Conservation (phyloP, 345 rosid genomes). For the Citrus reticulata region DNA sequence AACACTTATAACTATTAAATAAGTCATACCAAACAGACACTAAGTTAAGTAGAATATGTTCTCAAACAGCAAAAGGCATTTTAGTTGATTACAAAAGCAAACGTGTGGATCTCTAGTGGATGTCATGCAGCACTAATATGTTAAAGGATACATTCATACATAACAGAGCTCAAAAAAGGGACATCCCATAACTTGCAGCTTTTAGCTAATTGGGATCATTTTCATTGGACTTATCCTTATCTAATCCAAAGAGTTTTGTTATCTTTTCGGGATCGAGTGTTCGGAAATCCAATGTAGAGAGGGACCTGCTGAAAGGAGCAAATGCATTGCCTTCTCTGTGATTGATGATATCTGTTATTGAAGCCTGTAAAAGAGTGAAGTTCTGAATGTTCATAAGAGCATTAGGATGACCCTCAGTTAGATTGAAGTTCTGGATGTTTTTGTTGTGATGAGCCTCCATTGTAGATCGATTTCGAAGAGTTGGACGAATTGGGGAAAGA, state of each 20-base stretch:
- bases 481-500: constrained; percentile 35
- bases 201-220: neutral
- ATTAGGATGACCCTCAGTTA: constrained; percentile 57
- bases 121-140: too few relatives aligned
- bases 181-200: neutral
- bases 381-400: constrained; percentile 55
- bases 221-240: constrained; percentile 16
- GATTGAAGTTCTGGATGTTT: constrained; percentile 46
- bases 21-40: too few relatives aligned
- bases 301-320: constrained; percentile 39
- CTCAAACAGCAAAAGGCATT: too few relatives aligned
- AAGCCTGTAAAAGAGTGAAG: constrained; percentile 49
- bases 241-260: constrained; percentile 31
- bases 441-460: constrained; percentile 52
- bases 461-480: constrained; percentile 1
- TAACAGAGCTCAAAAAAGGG: neutral
- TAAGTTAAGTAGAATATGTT: too few relatives aligned
- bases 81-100: too few relatives aligned
- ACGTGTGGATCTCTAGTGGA: neutral
- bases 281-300: constrained; percentile 50
- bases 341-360: constrained; percentile 45
- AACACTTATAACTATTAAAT: too few relatives aligned
- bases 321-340: constrained; percentile 34
- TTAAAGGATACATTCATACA: neutral
- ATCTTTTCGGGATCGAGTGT: constrained; percentile 41